A percentile compares a stretch with the other conserved stretches of the same genome.
Evolutionary conservation across 169 alveolate species (phyloP).

Genomic region (Plasmodium ovale): DNA sequence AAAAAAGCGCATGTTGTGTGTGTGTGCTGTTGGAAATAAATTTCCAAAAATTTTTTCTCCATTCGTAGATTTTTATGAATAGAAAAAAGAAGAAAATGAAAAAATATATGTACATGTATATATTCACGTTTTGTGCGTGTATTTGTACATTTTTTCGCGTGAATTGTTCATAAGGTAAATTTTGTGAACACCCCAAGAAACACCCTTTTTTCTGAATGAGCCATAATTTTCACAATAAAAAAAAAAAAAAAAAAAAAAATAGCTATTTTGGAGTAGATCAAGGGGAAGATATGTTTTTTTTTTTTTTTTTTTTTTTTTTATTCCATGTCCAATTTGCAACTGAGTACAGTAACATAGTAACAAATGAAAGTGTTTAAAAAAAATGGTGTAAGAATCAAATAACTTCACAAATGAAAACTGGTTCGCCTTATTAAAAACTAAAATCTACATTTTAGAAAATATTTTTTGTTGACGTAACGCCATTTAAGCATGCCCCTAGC

Average conservation of each 20-base stretch:
- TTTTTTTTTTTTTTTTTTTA: too few species aligned
- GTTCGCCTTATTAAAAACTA: too few species aligned
- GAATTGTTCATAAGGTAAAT: not conserved
- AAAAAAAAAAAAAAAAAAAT: conserved; percentile 18
- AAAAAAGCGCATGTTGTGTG: not conserved
- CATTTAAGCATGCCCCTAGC: too few species aligned
- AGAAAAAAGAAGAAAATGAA: not conserved
- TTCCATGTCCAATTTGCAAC: not conserved
- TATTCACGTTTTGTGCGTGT: not conserved
- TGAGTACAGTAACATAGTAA: not conserved
- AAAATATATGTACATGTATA: not conserved
- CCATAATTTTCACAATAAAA: not conserved
- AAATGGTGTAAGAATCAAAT: too few species aligned
- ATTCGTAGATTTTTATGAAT: not conserved
- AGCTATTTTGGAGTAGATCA: not conserved
- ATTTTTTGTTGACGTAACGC: too few species aligned
- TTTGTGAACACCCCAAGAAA: not conserved
- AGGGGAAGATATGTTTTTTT: not conserved
- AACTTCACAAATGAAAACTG: too few species aligned
- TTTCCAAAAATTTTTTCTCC: not conserved
- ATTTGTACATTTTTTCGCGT: not conserved
- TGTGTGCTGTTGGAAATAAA: not conserved
- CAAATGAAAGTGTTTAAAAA: too few species aligned
- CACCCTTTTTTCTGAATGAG: not conserved
- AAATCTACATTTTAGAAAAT: too few species aligned